A percentile compares a stretch with the other conserved stretches of the same genome.
Conservation (phyloP, 768 basidiomycete species). For the Termitomyces sp. region DNA sequence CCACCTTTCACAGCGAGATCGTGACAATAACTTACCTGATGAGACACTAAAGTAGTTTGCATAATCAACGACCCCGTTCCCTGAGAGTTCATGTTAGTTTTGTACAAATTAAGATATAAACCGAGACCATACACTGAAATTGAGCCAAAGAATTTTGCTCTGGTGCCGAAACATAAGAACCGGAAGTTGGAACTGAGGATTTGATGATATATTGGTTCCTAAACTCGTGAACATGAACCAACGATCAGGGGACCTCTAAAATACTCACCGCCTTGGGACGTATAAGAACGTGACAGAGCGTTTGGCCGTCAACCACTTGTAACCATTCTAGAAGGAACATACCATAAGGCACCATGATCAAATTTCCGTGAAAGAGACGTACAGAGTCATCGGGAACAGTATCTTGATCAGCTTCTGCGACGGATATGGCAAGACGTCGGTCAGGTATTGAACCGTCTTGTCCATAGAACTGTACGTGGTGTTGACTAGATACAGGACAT, state of each 20-base stretch:
- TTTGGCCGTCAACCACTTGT: constrained; percentile 82
- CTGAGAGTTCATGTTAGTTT: constrained; percentile 22
- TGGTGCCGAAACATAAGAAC: constrained; percentile 41
- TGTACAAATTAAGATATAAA: not conserved
- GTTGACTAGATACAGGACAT: too few relatives aligned
- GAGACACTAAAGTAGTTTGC: constrained; percentile 45
- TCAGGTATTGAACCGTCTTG: too few relatives aligned
- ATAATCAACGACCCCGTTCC: constrained; percentile 55
- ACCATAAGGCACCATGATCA: too few relatives aligned
- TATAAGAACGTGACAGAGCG: constrained; percentile 69
- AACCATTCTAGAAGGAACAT: constrained; percentile 67
- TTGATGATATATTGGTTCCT: constrained; percentile 65
- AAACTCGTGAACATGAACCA: not conserved
- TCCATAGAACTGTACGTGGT: too few relatives aligned
- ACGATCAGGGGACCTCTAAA: not conserved
- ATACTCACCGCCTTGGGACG: constrained; percentile 47
- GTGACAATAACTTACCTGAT: constrained; percentile 64
- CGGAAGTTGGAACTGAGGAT: constrained; percentile 56
- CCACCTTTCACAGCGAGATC: constrained; percentile 68
- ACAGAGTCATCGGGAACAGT: constrained; percentile 41
- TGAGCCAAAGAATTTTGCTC: constrained; percentile 34
- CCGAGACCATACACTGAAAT: constrained; percentile 33
- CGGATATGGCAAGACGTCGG: too few relatives aligned
- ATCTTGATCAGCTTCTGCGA: too few relatives aligned
- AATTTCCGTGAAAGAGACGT: too few relatives aligned